Evolutionary conservation across 1,139 yeast genomes (phyloP).

Genomic region (Yamadazyma diospyri): DNA sequence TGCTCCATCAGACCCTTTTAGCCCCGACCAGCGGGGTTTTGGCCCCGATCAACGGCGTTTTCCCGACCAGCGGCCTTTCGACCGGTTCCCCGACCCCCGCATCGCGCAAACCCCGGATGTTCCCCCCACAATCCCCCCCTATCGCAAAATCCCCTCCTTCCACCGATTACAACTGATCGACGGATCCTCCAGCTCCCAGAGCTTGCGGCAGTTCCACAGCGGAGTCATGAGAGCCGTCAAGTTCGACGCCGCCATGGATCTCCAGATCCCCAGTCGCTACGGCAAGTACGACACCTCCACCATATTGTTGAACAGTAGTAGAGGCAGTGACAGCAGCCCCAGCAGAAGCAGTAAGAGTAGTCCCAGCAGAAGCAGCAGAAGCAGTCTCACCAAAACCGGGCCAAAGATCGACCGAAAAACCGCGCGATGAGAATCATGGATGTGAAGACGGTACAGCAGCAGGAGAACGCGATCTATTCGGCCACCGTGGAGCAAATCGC

Average conservation of each 20-base stretch:
- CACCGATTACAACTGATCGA: constrained; percentile 17
- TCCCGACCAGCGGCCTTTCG: background rate
- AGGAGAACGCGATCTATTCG: background rate
- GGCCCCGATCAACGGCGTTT: background rate
- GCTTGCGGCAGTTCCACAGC: constrained; percentile 21
- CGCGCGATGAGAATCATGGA: background rate
- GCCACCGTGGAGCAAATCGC: background rate
- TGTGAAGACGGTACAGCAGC: background rate
- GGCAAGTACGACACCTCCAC: constrained; percentile 27
- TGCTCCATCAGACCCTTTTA: background rate
- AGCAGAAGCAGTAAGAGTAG: constrained; percentile 11
- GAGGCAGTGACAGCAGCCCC: constrained; percentile 20
- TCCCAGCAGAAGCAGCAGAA: constrained; percentile 12
- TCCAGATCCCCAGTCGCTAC: constrained; percentile 20
- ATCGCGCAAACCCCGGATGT: background rate
- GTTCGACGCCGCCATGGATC: constrained; percentile 14
- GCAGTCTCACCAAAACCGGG: constrained; percentile 12
- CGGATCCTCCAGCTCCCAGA: constrained; percentile 18
- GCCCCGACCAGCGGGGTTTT: background rate
- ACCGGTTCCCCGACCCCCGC: too few relatives aligned
- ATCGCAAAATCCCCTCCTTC: constrained; percentile 7
- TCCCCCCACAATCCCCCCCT: background rate
- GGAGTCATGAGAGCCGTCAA: constrained; percentile 21
- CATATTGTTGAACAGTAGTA: constrained; percentile 18
- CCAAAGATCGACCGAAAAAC: too few relatives aligned